These are phyloP conservation scores for Eucalyptus rudis DNA, from an alignment of 345 rosid genomes.

Conservation along the genomic window DNA sequence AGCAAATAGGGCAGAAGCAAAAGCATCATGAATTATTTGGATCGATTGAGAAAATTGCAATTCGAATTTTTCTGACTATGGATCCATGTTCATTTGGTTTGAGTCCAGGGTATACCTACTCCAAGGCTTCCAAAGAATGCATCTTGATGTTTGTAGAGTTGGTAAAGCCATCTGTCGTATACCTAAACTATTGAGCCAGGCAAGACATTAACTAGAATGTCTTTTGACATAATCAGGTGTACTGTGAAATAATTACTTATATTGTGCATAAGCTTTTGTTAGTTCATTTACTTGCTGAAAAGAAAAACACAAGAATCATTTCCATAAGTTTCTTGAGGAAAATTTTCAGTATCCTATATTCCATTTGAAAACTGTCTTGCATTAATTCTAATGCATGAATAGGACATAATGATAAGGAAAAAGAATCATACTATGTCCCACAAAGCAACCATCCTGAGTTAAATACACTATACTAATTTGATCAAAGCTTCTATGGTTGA, in stretches of 20 bases:
- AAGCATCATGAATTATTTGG: not conserved
- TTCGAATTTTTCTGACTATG: too few species aligned
- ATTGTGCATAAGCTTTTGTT: not conserved
- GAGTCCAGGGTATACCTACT: not conserved
- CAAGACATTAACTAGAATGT: not conserved
- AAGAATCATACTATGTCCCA: too few species aligned
- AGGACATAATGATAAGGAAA: not conserved
- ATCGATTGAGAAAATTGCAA: not conserved
- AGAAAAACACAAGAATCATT: not conserved
- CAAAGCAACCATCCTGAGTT: not conserved
- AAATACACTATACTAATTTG: not conserved
- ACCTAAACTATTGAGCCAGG: not conserved
- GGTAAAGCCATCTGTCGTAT: not conserved
- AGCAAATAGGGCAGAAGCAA: not conserved
- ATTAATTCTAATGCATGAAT: not conserved
- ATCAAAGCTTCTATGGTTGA: not conserved
- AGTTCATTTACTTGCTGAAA: not conserved
- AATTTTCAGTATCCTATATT: not conserved
- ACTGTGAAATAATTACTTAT: rapidly evolving
- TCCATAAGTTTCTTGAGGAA: not conserved
- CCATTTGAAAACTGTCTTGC: not conserved
- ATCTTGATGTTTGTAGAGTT: too few species aligned
- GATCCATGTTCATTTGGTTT: not conserved
- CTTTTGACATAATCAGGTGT: not conserved
- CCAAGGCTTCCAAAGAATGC: not conserved